Evolutionary conservation across 148 eudicot species (phyloP), one percentile per base, ranked within the genome.

Genomic region (Fallopia convolvulus): DNA sequence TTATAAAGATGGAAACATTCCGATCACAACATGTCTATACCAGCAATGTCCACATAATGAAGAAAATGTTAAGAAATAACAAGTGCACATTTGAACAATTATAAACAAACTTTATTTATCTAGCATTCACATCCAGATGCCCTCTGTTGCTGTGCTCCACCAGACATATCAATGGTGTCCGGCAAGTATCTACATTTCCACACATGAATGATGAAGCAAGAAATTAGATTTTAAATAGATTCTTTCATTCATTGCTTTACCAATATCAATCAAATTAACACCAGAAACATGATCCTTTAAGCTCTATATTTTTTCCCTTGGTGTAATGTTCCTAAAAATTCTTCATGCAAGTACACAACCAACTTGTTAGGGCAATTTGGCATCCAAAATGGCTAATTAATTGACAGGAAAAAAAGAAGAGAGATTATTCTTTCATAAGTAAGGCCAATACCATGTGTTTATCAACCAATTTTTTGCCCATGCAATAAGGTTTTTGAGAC

Each of bases 51-150:
- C 72, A 65, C 41, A 68, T 4, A 68, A 15, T 68, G 18, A 68
- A 4, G 20, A 14, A 33, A 14, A 36, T 33, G 9, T 68, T 68
- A n/a, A 36, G 72, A 17, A 18, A 33, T 39, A 68, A 15, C 21
- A 32, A 36, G 44, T 33, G 6, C 15, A 33, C 11, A 33, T 8
- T 12, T 61, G 72, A 68, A 39, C 44, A 6, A 39, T 6, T 39
- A 68, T 36, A 68, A 33, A 68, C 72, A 68, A 33, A 44, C 33
- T 2, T 44, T 6, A 17, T 11, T 41, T 20, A 17, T 33, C 77
- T 83, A 89, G 79, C 92, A 89, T 72, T 87, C 92, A 66, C 92
- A 89, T 50, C 92, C 92, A 20, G 86, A 80, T 48, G 92, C 80
- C 56, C 89, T 85, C 52, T 87, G 92, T 77, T 87, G 92, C 52